Evolutionary conservation across 345 rosid species (phyloP).

Genomic region (Salix exigua): DNA sequence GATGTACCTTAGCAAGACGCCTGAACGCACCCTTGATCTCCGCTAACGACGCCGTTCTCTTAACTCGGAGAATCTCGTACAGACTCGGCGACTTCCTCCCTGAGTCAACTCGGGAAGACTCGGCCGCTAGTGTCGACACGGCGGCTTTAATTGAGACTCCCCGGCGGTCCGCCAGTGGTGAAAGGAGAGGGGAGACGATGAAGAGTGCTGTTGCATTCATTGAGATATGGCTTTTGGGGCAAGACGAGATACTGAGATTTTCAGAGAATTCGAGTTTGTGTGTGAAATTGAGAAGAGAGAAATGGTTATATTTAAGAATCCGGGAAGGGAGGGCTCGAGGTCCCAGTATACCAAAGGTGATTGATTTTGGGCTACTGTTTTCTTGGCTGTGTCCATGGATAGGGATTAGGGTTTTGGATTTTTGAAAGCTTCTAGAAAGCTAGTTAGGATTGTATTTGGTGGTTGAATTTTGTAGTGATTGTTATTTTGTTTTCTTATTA

Average conservation of each 20-base stretch:
- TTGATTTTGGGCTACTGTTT: too few relatives aligned
- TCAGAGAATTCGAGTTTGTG: background rate
- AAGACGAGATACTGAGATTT: background rate
- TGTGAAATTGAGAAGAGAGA: conserved; percentile 9
- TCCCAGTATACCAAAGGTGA: too few relatives aligned
- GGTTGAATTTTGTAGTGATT: too few relatives aligned
- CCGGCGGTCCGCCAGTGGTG: background rate
- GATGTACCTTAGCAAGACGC: conserved; percentile 48
- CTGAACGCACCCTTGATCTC: conserved; percentile 27
- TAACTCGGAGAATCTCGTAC: conserved; percentile 27
- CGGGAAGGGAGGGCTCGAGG: background rate
- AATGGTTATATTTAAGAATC: background rate
- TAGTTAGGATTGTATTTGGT: too few relatives aligned
- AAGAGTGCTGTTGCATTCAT: background rate
- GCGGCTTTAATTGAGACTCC: background rate
- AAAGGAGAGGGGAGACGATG: background rate
- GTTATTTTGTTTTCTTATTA: too few relatives aligned
- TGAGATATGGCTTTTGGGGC: background rate
- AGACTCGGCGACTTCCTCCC: background rate
- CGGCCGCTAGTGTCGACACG: background rate
- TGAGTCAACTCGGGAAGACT: background rate
- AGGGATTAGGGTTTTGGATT: too few relatives aligned
- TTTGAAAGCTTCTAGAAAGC: too few relatives aligned
- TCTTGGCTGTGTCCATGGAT: too few relatives aligned
- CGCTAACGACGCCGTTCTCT: conserved; percentile 9